These are phyloP conservation scores for Didymella keratinophila DNA, from an alignment of 2,329 filamentous ascomycete species.

Conservation along the genomic window DNA sequence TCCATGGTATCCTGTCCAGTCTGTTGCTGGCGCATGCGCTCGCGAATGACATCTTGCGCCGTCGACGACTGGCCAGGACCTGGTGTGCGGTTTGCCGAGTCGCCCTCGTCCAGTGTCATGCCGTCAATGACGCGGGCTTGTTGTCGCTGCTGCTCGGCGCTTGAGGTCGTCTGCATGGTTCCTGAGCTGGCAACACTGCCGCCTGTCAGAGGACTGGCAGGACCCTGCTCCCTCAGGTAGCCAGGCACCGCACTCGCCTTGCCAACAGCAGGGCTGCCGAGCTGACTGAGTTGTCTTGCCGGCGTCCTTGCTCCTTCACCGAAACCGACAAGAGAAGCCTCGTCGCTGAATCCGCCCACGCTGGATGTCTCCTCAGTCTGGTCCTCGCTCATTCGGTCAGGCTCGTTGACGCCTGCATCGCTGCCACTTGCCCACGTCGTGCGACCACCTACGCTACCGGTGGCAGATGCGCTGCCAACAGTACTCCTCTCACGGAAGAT, in stretches of 20 bases:
- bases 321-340: constrained; percentile 88
- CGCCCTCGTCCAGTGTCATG: constrained; percentile 51
- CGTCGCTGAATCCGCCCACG: constrained; percentile 83
- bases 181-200: constrained; percentile 38
- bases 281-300: constrained; percentile 67
- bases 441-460: constrained; percentile 75
- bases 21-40: constrained; percentile 52
- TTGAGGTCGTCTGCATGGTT: constrained; percentile 41
- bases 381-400: constrained; percentile 75
- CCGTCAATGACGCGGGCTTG: constrained; percentile 56
- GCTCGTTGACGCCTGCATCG: constrained; percentile 60
- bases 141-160: constrained; percentile 39
- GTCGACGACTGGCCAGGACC: constrained; percentile 57
- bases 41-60: constrained; percentile 70
- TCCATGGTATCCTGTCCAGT: constrained; percentile 38
- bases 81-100: constrained; percentile 50
- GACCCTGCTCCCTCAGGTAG: constrained; percentile 44
- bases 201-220: constrained; percentile 44
- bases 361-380: constrained; percentile 68
- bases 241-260: constrained; percentile 48
- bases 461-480: constrained; percentile 89
- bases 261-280: constrained; percentile 77
- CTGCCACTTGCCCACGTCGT: constrained; percentile 74
- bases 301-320: constrained; percentile 80
- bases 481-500: constrained; percentile 81